Conservation (phyloP, 768 basidiomycete species). For the Collybiopsis luxurians region DNA sequence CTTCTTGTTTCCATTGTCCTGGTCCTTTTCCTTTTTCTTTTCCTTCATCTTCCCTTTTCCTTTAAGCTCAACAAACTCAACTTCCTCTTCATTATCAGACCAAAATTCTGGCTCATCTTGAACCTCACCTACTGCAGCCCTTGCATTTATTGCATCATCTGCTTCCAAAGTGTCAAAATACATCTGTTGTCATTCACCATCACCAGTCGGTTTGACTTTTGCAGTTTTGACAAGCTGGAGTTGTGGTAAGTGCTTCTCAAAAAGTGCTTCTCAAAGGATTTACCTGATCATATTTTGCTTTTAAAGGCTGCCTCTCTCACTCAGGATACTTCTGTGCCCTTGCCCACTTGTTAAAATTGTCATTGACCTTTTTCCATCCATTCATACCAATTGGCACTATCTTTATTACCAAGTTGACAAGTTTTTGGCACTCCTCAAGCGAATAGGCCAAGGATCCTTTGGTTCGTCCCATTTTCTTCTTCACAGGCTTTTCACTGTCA, state of each 20-base stretch:
- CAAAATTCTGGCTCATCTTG: not conserved
- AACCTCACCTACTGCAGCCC: no score
- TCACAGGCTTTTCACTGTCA: no score
- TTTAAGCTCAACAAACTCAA: not conserved
- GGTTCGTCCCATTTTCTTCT: no score
- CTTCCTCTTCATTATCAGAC: not conserved
- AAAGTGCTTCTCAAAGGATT: not conserved
- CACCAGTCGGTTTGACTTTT: not conserved
- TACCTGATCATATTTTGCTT: not conserved
- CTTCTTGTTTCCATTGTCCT: not conserved
- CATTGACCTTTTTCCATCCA: not conserved
- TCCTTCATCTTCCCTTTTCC: not conserved
- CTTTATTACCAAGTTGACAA: no score
- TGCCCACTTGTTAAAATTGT: not conserved
- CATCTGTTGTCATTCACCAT: not conserved
- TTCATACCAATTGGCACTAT: no score
- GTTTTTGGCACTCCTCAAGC: no score
- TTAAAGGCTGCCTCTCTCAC: not conserved
- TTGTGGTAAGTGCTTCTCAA: not conserved
- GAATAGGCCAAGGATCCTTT: no score
- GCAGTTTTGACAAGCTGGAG: not conserved
- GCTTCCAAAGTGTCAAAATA: not conserved
- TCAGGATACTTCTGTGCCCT: not conserved
- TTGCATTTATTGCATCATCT: not conserved
- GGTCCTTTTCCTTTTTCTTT: not conserved